Percentiles rank a stretch among this genome's conserved stretches.
Conservation (phyloP, 495 filamentous ascomycete species). For the Trichocladium uniseriatum region DNA sequence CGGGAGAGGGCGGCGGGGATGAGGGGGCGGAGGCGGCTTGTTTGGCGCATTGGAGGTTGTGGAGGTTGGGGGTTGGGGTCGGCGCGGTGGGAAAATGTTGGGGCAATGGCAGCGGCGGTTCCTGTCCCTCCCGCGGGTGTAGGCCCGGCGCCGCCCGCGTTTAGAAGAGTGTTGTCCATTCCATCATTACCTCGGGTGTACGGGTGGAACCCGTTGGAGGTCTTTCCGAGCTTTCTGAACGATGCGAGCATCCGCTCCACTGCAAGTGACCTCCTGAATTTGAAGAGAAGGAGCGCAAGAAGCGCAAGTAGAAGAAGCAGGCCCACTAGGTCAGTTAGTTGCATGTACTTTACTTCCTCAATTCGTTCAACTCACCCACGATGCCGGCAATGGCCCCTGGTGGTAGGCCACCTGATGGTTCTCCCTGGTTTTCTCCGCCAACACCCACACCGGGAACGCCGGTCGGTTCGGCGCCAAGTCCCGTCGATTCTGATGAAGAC, state of each 20-base stretch:
- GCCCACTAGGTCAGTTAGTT: constrained; percentile 9
- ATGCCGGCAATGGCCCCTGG: constrained; percentile 11
- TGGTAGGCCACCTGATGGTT: neutral
- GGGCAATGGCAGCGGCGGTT: neutral
- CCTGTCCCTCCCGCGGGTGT: neutral
- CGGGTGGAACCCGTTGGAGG: neutral
- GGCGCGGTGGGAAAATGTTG: no score
- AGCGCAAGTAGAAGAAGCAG: constrained; percentile 7
- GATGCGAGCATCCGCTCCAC: constrained; percentile 6
- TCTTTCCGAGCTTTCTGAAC: neutral
- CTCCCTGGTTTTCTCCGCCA: neutral
- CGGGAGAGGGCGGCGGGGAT: neutral
- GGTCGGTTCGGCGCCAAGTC: no score
- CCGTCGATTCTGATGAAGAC: no score
- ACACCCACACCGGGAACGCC: neutral
- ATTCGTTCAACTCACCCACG: constrained; percentile 12
- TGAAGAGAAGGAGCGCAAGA: constrained; percentile 7
- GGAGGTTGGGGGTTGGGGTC: neutral
- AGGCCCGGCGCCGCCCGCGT: neutral
- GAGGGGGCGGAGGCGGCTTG: neutral
- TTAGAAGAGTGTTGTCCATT: constrained; percentile 7
- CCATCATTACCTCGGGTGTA: neutral
- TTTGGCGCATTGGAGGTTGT: constrained; percentile 7
- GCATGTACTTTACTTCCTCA: no score
- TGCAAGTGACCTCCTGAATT: constrained; percentile 1